Evolutionary conservation across 768 basidiomycete genomes (phyloP), one percentile per base, ranked within the genome.

Genomic region (Hypsizygus marmoreus): DNA sequence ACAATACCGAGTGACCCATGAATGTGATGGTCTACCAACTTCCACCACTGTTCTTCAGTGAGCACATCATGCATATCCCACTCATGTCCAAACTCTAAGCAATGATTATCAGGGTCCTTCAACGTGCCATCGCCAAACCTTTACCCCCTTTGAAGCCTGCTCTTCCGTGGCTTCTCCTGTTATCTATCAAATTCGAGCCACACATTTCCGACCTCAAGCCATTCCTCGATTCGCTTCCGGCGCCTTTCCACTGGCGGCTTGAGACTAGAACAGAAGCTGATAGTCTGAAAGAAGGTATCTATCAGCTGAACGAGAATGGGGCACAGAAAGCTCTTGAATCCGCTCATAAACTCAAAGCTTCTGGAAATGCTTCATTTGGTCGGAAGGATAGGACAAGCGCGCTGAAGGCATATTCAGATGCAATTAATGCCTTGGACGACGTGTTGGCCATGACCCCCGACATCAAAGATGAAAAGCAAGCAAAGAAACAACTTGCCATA

Each of bases 221-320:
- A n/a, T 71, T 71, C 52, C 54, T 71, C 28, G 66, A 71, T 42
- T 65, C 68, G 0, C 62, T 71, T n/a, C 70, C 70, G 3, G 39
- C 51, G 6, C 68, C 68, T 10, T 69, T 71, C 49, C 51, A 55
- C 17, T 71, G 68, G 66, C 53, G 67, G 3, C 25, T 68, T 6
- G 68, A 69, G 47, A 71, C 65, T 1, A 44, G 25, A 12, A 57
- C 67, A 45, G 67, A 67, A 47, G 65, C 63, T 11, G 50, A 59
- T 10, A 56, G 49, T n/a, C 53, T 68, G 6, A 53, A 52, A 10
- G 55, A 62, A 9, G 63, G 67, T 10, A 55, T 69, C 7, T 53
- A 60, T 47, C 35, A 54, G 12, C 48, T 60, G 12, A 69, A 68
- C 38, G 46, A 61, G 35, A 25, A 50, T 26, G 64, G 61, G 10